Base-by-base conservation (phyloP, 75 land plant genomes). In the Selaginella moellendorffii region DNA sequence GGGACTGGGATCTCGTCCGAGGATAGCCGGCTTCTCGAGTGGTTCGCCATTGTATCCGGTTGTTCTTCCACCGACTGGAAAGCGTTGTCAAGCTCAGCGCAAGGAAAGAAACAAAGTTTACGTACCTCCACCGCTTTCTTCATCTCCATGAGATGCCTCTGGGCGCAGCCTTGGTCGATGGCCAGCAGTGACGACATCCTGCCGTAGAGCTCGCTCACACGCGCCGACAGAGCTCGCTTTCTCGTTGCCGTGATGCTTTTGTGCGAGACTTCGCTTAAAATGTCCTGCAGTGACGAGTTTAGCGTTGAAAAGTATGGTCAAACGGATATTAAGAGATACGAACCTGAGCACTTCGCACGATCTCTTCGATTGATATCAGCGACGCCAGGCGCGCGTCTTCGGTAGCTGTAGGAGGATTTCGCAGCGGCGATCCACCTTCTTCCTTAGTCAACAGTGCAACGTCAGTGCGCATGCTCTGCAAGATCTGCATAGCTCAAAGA, bases 301-400 rank as follows among this genome's bases (percentile, higher is more conserved):
- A n/a, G n/a, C n/a, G n/a, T n/a, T n/a, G n/a, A n/a, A n/a, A n/a
- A n/a, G n/a, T n/a, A n/a, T n/a, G n/a, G n/a, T n/a, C n/a, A n/a
- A n/a, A n/a, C n/a, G n/a, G n/a, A n/a, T 36, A 5, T 36, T 36
- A 36, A 36, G 46, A 36, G 10, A 36, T 36, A 36, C 5, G 5
- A 36, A 36, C 46, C 46, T 36, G 46, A 68, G 85, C 85, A 74
- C 85, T 89, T 66, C 83, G 88, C 66, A 83, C 51, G 29, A 93
- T 88, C 56, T 79, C 79, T 72, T 93, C 98, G 23, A 93, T 81
- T 26, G 98, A 83, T 71, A 93, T 81, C 0, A 93, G 80, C 53
- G 98, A 93, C 65, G 98, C 98, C 21, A 93, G 52, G 24, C 98
- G 77, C 27, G 96, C 90, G 78, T 93, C 96, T 79, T 93, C 98